A percentile compares a stretch with the other conserved stretches of the same genome.
Conservation (phyloP, 2,329 filamentous ascomycete genomes). For the Nothophaeocryptopus gaeumannii region DNA sequence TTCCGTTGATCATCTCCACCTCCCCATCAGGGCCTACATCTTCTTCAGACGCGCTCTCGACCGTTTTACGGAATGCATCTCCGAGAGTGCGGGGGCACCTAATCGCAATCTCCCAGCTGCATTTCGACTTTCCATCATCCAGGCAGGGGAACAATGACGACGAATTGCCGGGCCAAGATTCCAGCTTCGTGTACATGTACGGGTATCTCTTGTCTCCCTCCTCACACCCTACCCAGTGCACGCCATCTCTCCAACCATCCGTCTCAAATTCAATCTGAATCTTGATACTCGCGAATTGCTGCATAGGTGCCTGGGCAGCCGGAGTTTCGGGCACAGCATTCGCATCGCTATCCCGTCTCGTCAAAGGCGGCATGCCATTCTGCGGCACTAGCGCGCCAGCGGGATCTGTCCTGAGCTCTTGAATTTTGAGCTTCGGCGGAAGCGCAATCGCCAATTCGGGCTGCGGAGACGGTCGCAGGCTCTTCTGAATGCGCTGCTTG, state of each 20-base stretch:
- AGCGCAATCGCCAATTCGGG: constrained; percentile 59
- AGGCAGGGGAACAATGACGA: constrained; percentile 91
- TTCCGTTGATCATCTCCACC: constrained; percentile 42
- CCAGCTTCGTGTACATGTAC: constrained; percentile 85
- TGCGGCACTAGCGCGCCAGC: constrained; percentile 31
- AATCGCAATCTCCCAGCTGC: constrained; percentile 84
- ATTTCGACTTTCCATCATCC: constrained; percentile 77
- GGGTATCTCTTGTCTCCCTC: constrained; percentile 79
- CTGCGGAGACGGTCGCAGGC: constrained; percentile 51
- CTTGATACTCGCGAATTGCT: constrained; percentile 57
- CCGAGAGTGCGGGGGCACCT: constrained; percentile 83
- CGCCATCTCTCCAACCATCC: constrained; percentile 73
- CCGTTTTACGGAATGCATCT: constrained; percentile 58
- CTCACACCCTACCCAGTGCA: constrained; percentile 87
- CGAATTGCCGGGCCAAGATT: constrained; percentile 71
- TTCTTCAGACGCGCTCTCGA: constrained; percentile 29
- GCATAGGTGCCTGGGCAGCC: constrained; percentile 26
- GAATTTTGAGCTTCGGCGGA: constrained; percentile 60
- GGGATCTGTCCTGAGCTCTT: constrained; percentile 54
- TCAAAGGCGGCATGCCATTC: constrained; percentile 43
- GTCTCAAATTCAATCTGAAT: constrained; percentile 75
- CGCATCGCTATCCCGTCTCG: constrained; percentile 33
- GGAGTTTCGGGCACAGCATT: constrained; percentile 34
- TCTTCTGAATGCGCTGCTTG: constrained; percentile 63
- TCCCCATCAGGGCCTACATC: constrained; percentile 29